Base-by-base conservation (phyloP, 257 asterid genomes). In the Ajuga chamaepitys region DNA sequence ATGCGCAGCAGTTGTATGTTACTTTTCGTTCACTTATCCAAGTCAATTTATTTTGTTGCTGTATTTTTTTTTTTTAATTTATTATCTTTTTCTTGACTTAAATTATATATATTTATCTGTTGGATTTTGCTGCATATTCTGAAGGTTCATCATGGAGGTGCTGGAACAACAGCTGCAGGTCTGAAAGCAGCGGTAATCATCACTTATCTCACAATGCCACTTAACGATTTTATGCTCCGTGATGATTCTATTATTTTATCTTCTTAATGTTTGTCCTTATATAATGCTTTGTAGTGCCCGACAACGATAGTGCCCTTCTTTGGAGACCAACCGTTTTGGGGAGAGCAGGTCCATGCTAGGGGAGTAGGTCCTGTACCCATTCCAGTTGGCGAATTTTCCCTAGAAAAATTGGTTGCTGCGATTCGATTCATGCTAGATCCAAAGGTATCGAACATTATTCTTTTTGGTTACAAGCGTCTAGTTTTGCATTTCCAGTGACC, bases 91-190 rank as follows among this genome's bases (percentile, higher is more conserved):
- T 11, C 12, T 55, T 4, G 61, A 20, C 25, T 67, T 9, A 14
- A 16, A 46, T 5, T 9, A 35, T 5, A 1, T 22, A 4, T 3
- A 30, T 18, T 24, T 30, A 12, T 13, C 54, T 20, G 24, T 55
- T 28, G 38, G 25, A 12, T 37, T 51, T 76, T 35, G 45, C 57
- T 77, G 28, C 10, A 21, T 59, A 26, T 71, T 54, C 71, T 32
- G 32, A 74, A 92, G 97, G 97, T 89, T 70, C 97, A 89, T 78
- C 97, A 89, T 63, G 98, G 98, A 58, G 97, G 98, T 41, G 97
- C 98, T 42, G 98, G 96, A 66, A 92, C 98, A 69, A 92, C 98
- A 2, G 98, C 97, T 38, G 97, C 98, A 13, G 95, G 98, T 59
- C 95, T 92, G 57, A 89, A 86, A 84, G 93, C 96, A 12, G 97